Base-by-base conservation (phyloP, 352 stramenopile genomes). In the Phytopythium ostracodes region DNA sequence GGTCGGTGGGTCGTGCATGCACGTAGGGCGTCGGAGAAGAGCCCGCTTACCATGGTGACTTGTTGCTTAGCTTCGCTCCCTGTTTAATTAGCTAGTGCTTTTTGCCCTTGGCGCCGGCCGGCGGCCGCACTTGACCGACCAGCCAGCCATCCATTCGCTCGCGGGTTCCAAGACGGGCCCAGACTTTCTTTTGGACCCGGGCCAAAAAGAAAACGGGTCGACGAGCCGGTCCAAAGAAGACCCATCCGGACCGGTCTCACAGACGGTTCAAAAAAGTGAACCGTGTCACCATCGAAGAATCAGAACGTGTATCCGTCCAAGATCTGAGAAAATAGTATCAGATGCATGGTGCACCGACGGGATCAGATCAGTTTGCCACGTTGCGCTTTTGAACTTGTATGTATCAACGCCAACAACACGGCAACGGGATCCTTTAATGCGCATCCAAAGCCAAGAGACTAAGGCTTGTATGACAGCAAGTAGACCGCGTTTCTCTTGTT, bases 1-100 rank as follows among this genome's bases (percentile, higher is more conserved):
- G n/a, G 44, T 25, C 6, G 44, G 22, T 25, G n/a, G n/a, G 44
- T 20, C 44, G 11, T 15, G 11, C 44, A 8, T 12, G 44, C 44
- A 5, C 15, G 9, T 31, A 27, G 25, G 27, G 15, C 11, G 27
- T 17, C 51, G 10, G 11, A 54, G 15, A 49, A 43, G 18, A 54
- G 47, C 15, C 42, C 63, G 54, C 82, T 79, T 92, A 92, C 83
- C 83, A 92, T 92, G 79, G 77, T 89, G 77, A 81, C 82, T 91
- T 85, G 67, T 78, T 87, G 75, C 73, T 88, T 79, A 75, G 75
- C 74, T 77, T 83, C 84, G 76, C 77, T 92, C 80, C 80, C 83
- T 90, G 80, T 90, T 88, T 81, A 84, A 91, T 76, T 77, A 75
- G 76, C 76, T 84, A 86, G 67, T 86, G 73, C 64, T 71, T 61